Evolutionary conservation across 306 rosid species (phyloP).

Genomic region (Cucurbita argyrosperma): DNA sequence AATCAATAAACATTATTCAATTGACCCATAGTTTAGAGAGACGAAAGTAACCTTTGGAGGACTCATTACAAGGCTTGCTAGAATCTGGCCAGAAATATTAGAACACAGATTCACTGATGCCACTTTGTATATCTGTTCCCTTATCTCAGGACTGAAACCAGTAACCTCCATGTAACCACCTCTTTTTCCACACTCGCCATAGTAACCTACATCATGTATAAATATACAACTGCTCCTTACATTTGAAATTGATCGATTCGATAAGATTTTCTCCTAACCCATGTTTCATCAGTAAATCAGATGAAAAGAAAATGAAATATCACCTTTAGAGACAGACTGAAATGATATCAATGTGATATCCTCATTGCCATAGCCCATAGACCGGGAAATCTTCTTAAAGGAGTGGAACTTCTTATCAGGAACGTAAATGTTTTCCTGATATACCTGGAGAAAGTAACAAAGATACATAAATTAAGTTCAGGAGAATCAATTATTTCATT

Average conservation of each 20-base stretch:
- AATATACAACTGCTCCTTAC: slow-evolving; percentile 2
- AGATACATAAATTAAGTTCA: background rate
- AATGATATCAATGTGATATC: slow-evolving; percentile 71
- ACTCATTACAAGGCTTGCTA: slow-evolving; percentile 82
- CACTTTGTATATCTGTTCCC: slow-evolving; percentile 80
- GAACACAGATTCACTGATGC: slow-evolving; percentile 89
- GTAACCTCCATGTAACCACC: slow-evolving; percentile 96
- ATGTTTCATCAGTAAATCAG: background rate
- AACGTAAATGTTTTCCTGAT: slow-evolving; percentile 72
- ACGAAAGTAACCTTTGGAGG: slow-evolving; percentile 61
- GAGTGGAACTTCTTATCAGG: slow-evolving; percentile 79
- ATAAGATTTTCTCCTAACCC: background rate
- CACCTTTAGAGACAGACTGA: slow-evolving; percentile 87
- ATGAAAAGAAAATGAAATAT: background rate
- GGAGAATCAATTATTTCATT: background rate
- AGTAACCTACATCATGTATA: slow-evolving; percentile 35
- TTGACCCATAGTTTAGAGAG: background rate
- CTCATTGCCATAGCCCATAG: slow-evolving; percentile 64
- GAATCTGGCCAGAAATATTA: slow-evolving; percentile 78
- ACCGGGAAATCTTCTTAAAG: slow-evolving; percentile 66
- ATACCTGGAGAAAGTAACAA: slow-evolving; percentile 34
- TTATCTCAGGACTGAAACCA: slow-evolving; percentile 61
- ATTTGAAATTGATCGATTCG: background rate
- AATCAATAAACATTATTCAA: background rate
- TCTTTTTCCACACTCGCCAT: slow-evolving; percentile 90